These are phyloP conservation scores for Solanum piurae DNA, from an alignment of 257 asterid genomes.

Conservation along the genomic window DNA sequence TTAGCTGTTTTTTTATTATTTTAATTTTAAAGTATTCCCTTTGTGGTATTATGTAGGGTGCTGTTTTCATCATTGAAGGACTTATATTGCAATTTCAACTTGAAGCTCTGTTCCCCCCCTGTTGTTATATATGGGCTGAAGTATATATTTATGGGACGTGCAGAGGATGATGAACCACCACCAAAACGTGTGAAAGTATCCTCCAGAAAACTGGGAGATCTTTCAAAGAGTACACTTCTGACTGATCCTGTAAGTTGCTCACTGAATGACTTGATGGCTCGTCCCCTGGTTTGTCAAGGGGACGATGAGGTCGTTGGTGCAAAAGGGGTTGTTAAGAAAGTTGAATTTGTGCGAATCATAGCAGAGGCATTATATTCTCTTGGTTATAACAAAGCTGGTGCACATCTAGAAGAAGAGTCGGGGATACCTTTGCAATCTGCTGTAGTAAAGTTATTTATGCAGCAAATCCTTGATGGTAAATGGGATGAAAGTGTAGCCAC, in stretches of 20 bases:
- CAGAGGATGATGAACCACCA: slow-evolving; percentile 74
- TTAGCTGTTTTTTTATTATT: neutral
- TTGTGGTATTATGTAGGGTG: neutral
- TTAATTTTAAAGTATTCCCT: neutral
- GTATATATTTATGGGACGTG: slow-evolving; percentile 84
- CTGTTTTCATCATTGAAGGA: neutral
- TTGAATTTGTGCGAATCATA: slow-evolving; percentile 59
- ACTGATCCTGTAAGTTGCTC: slow-evolving; percentile 47
- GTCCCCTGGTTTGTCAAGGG: slow-evolving; percentile 42
- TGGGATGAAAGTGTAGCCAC: slow-evolving; percentile 71
- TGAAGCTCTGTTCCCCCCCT: neutral
- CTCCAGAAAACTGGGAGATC: slow-evolving; percentile 35
- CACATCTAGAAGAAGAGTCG: slow-evolving; percentile 66
- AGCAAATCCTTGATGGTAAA: slow-evolving; percentile 63
- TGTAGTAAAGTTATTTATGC: slow-evolving; percentile 47
- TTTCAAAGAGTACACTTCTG: slow-evolving; percentile 33
- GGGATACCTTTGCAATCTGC: slow-evolving; percentile 58
- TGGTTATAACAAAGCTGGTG: slow-evolving; percentile 61
- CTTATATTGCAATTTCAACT: neutral
- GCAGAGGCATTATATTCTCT: slow-evolving; percentile 76
- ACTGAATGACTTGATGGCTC: slow-evolving; percentile 51
- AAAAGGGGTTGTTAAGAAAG: slow-evolving; percentile 58
- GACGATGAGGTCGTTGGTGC: slow-evolving; percentile 63
- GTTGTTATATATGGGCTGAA: slow-evolving; percentile 64
- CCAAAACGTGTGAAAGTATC: slow-evolving; percentile 70